Evolutionary conservation across 352 stramenopile genomes (phyloP), one percentile per base, ranked within the genome.

Genomic region (Pythium dissimile): DNA sequence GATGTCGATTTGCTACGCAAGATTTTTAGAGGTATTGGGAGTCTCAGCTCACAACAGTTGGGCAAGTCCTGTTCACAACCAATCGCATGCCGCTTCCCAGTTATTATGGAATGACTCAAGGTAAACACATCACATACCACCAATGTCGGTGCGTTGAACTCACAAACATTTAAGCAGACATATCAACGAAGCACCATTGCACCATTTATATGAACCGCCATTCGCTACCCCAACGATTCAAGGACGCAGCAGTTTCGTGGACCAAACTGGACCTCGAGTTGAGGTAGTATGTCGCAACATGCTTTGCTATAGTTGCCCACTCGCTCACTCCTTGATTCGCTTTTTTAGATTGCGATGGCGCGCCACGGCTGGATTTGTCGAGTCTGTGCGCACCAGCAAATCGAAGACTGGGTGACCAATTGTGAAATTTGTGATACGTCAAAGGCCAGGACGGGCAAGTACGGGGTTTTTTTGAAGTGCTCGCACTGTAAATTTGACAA

Each of bases 401-500:
- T 81, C 24, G 76, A 73, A 43, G 76, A 89, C 30, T 87, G 79
- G 79, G 76, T 78, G 8, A 86, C 75, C 9, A 72, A 86, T 27
- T 89, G 76, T 54, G 79, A 89, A 55, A 79, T 89, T 15, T 89
- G 79, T 37, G 79, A 89, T 47, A 87, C 76, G 0, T 86, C 72
- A 0, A 89, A 86, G 42, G 76, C 79, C 0, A 74, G 66, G 23
- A 71, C 63, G 15, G 75, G 75, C 5, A 64, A 73, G 9, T 69
- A 72, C 23, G 79, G 76, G 0, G 70, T 65, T 0, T 89, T 79
- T 48, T 64, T 87, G 38, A 83, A 80, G 43, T 89, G 80, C 44
- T 64, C 59, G 20, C 67, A 84, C 32, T 89, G 80, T 51, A 81
- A 86, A 31, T 89, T 89, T 34, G 77, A 88, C 63, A 89, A 89